phyloP scores from a whole-genome alignment of 345 rosid genomes.

The Dimocarpus longan region DNA sequence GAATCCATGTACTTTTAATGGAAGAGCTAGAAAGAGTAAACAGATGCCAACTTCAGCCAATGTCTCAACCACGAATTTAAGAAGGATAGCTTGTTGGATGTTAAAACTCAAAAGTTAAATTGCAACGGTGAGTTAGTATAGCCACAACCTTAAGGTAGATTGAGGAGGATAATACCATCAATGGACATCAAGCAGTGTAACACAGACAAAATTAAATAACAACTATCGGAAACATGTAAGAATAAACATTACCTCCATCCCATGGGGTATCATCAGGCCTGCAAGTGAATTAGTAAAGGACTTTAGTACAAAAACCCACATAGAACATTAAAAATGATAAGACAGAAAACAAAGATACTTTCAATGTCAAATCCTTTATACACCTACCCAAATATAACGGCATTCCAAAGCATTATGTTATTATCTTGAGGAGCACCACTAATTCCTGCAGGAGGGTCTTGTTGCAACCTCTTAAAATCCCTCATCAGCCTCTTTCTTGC shows the following conservation, averaged over 20 bases:
- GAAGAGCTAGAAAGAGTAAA: not conserved
- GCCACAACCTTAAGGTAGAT: not conserved
- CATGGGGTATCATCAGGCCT: conserved; percentile 80
- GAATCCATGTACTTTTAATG: not conserved
- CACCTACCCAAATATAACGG: conserved; percentile 69
- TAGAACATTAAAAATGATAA: not conserved
- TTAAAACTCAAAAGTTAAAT: not conserved
- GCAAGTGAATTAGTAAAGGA: conserved; percentile 23
- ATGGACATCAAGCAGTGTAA: not conserved
- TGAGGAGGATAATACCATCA: not conserved
- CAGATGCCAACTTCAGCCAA: not conserved
- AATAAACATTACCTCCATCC: conserved; percentile 61
- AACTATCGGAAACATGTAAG: not conserved
- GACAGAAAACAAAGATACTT: not conserved
- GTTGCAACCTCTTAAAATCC: conserved; percentile 75
- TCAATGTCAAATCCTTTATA: not conserved
- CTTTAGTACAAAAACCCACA: conserved; percentile 2
- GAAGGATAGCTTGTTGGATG: not conserved
- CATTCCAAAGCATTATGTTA: conserved; percentile 74
- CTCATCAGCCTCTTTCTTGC: conserved; percentile 78
- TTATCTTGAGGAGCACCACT: conserved; percentile 78
- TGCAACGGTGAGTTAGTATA: not conserved
- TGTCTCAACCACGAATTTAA: not conserved
- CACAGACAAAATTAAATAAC: not conserved
- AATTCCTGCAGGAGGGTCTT: conserved; percentile 75